phyloP scores from a whole-genome alignment of 2,329 filamentous ascomycete species.

The Pseudogymnoascus sp. region DNA sequence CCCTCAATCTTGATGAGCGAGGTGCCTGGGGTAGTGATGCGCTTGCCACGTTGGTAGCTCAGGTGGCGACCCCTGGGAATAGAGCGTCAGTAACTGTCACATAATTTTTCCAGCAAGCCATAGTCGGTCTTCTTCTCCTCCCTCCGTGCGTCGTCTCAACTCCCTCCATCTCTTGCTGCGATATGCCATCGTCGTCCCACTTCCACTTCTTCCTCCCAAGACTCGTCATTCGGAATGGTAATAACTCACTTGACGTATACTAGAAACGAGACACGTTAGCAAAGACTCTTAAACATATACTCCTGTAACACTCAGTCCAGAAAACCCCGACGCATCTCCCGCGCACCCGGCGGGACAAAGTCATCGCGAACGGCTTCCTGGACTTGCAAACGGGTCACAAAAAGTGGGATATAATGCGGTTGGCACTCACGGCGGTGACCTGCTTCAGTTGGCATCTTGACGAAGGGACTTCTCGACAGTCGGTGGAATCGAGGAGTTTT shows the following conservation, averaged over 20 bases:
- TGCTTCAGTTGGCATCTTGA: constrained; percentile 82
- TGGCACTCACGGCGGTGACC: constrained; percentile 76
- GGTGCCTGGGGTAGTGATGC: constrained; percentile 81
- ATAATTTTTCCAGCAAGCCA: not conserved
- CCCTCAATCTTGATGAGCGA: constrained; percentile 98
- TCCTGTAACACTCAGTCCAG: not conserved
- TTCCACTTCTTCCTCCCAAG: not conserved
- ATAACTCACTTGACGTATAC: constrained; percentile 84
- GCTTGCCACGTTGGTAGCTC: constrained; percentile 94
- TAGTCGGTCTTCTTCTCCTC: constrained; percentile 18
- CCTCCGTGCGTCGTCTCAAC: not conserved
- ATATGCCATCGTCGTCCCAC: not conserved
- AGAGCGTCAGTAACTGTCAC: not conserved
- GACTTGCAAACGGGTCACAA: constrained; percentile 6
- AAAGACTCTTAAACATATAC: constrained; percentile 16
- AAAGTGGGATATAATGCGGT: constrained; percentile 2
- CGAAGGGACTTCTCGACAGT: constrained; percentile 41
- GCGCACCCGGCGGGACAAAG: constrained; percentile 11
- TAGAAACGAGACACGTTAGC: constrained; percentile 34
- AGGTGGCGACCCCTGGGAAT: constrained; percentile 82
- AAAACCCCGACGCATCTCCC: not conserved
- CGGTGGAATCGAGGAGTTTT: constrained; percentile 31
- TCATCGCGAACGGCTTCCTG: not conserved
- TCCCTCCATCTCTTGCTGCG: constrained; percentile 13
- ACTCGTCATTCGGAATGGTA: constrained; percentile 15